Percentiles rank a stretch among this genome's conserved stretches.
These are phyloP conservation scores for Berkeleyomyces rouxiae DNA, from an alignment of 2,329 filamentous ascomycete species.

Conservation along the genomic window DNA sequence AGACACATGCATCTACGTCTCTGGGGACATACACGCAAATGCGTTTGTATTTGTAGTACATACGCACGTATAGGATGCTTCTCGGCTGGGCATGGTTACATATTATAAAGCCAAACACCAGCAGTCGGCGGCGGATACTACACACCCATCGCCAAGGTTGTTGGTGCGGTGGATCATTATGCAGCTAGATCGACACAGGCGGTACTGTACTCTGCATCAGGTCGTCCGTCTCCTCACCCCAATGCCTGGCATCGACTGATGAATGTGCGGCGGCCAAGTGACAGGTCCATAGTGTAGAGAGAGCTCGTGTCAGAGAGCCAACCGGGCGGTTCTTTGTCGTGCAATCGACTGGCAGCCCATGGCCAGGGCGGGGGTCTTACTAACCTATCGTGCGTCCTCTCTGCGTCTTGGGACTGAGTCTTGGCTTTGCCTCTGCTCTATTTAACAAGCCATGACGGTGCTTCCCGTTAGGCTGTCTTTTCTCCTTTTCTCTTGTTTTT, in stretches of 20 bases:
- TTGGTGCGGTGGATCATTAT: not conserved
- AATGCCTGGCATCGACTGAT: not conserved
- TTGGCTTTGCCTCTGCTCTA: not conserved
- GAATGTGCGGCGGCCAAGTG: not conserved
- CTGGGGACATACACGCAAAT: not conserved
- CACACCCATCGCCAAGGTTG: not conserved
- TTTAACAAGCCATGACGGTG: slow-evolving; percentile 1
- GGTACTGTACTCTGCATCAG: not conserved
- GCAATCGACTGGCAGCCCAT: not conserved
- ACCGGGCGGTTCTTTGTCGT: too few relatives aligned
- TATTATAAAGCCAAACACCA: not conserved
- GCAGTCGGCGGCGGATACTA: not conserved
- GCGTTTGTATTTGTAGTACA: not conserved
- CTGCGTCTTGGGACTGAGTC: not conserved
- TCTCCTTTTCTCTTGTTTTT: not conserved
- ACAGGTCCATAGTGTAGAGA: too few relatives aligned
- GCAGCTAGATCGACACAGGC: not conserved
- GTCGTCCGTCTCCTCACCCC: not conserved
- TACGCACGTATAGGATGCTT: not conserved
- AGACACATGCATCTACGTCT: not conserved
- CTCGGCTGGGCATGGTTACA: not conserved
- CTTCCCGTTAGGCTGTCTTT: not conserved
- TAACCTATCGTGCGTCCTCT: not conserved
- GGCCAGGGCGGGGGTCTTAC: not conserved
- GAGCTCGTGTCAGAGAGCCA: too few relatives aligned